Base-by-base conservation (phyloP, 2,329 filamentous ascomycete species). In the Aspergillus neoniger region DNA sequence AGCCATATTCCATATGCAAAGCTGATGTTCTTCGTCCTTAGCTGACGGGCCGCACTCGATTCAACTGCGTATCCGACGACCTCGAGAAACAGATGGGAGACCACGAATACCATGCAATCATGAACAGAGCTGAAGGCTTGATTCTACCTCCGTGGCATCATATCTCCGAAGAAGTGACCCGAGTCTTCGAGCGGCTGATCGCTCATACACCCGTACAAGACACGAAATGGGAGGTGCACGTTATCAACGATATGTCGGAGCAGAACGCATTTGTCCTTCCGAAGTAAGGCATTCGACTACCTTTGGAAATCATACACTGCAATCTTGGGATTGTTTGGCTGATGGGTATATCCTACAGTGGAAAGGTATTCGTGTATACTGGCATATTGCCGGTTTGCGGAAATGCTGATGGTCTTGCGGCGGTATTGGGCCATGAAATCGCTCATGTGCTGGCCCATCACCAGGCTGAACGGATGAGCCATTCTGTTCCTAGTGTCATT, bases 301-400 rank as follows among this genome's bases (percentile, higher is more conserved):
- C 30, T 25, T 32, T 21, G 4, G 2, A 6, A 19, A 4, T 2
- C 8, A 9, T 14, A 15, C 21, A 10, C 19, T 30, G 7, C 32
- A 14, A 25, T 23, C 4, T 8, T 15, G n/a, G 28, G 52, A 8
- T 32, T n/a, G 12, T 12, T 51, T 32, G 59, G 41, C 58, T 65
- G 6, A 65, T 28, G 43, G 17, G 53, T 30, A 10, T 23, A 57
- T 12, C 23, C 10, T 54, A 50, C 56, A 80, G 81, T 4, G 85
- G 85, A 5, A 88, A 88, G 65, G 85, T 88, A 1, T 88, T 88
- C 65, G 85, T 88, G 1, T 87, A 86, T 66, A 83, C 84, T 2
- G 86, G 86, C 2, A 86, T 88, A 9, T 67, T 88, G 14, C 82
- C 83, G 3, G 73, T 87, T 23, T 86, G 84, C 63, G 61, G 76